Base-by-base conservation (phyloP, 805 yeast species). In the Kluyveromyces dobzhanskii region DNA sequence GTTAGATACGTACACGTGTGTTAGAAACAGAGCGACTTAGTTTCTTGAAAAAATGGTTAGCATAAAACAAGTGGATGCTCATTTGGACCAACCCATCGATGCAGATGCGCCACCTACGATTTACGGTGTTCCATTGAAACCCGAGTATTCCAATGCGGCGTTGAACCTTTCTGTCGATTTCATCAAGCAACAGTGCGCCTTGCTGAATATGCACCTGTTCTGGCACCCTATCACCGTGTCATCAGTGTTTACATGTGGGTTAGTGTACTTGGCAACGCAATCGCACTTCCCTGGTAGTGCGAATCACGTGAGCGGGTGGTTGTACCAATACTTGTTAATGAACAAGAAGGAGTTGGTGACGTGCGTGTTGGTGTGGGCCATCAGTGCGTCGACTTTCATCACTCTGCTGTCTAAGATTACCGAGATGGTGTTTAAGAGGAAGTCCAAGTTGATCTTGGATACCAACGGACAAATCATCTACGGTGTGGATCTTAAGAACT, bases 151-250 rank as follows among this genome's bases (percentile, higher is more conserved):
- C 1, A 72, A 74, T 32, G 83, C 83, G 9, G 74, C 80, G 1
- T 52, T 79, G 39, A 77, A 75, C 41, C 59, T 82, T 43, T 75
- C 80, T 23, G 76, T 83, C 41, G 92, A 83, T 54, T 75, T 69
- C 46, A 62, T 74, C 40, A 61, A 55, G 41, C 63, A 58, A 43
- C 52, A 58, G 29, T 80, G 75, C 51, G 59, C 77, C 2, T 43
- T 57, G 18, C 64, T 75, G 38, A 74, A 71, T 53, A 67, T 53
- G 42, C 50, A 51, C 33, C 50, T 75, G 29, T 66, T 75, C 35
- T 68, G 69, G 65, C 71, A 70, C 52, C 74, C 71, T 3, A 41
- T 63, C 17, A 62, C 75, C 0, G 34, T 67, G 9, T 33, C 60
- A 1, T 4, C 61, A 1, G 39, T 62, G 2, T 11, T 45, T 13